Evolutionary conservation across 2,329 filamentous ascomycete genomes (phyloP), one percentile per base, ranked within the genome.

Genomic region (Scedosporium dehoogii): DNA sequence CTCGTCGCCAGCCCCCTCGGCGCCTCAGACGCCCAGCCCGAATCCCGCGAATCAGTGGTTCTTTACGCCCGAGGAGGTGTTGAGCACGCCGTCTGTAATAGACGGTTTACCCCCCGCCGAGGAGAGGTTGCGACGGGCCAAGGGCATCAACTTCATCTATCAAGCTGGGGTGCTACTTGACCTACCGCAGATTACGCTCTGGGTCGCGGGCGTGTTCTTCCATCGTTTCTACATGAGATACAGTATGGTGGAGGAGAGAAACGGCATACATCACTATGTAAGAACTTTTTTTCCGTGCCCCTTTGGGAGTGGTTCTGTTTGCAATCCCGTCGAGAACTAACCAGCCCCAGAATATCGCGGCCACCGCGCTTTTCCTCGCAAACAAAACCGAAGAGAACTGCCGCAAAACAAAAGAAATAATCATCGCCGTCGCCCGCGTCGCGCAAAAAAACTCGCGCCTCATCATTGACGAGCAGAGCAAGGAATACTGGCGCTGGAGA

Each of bases 301-400:
- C 27, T 29, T 29, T 29, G 27, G 25, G 27, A 29, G 27, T 6
- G 4, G 27, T 33, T n/a, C 51, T 42, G 1, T 55, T 38, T 18
- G 27, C 29, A 33, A 33, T 29, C 27, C 27, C 7, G 27, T n/a
- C 18, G 18, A 29, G 16, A 27, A 61, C 65, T 69, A 59, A 71
- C 63, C 29, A 33, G 44, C 18, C 25, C 29, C 23, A 89, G 86
- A 88, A 88, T 69, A 91, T 96, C 64, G 94, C 92, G 10, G 94
- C 92, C 0, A 96, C 92, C 0, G 85, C 92, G 1, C 81, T 99
- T 2, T 99, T 97, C 69, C 83, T 99, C 9, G 93, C 94, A 7
- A 97, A 96, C 68, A 99, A 99, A 74, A 93, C 96, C 21, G 93
- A 99, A 72, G 94, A 99, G 73, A 96, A 96, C 72, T 96, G 92